Base-by-base conservation (phyloP, 495 filamentous ascomycete genomes). In the Letharia lupina region DNA sequence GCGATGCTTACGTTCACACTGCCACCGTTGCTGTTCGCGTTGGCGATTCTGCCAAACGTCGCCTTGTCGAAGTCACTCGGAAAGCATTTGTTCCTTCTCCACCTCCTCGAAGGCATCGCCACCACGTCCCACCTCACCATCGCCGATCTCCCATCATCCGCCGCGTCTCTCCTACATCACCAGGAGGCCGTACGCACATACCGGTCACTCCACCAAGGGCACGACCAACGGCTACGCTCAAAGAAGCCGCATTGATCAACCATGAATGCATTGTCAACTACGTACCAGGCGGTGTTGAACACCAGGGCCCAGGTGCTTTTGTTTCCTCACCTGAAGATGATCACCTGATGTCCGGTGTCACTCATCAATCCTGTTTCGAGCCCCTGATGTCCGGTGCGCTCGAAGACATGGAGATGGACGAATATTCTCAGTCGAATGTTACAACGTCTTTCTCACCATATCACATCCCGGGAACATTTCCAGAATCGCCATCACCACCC, bases 11-110 rank as follows among this genome's bases (percentile, higher is more conserved):
- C 37, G 11, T 18, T 40, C 61, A 41, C 61, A 23, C 45, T 18
- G 48, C 45, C 33, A 37, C 31, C 61, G 61, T 40, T 48, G 45
- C 61, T 48, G 61, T 63, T 16, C 44, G 37, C 15, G 33, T 63
- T 16, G 60, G 40, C 16, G 28, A 15, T 33, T 40, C 61, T 54
- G 61, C 61, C 45, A 63, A 63, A 37, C 61, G 61, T 39, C 61
- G 61, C 48, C 61, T 63, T 52, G 52, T 56, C 31, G 28, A 56
- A 35, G n/a, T 63, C 28, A 48, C 61, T 39, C 15, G 7, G 10
- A 54, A n/a, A 12, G 13, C 28, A 16, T 31, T 23, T 35, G 48
- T n/a, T n/a, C 47, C 42, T 50, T 15, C 28, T 40, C 45, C 61
- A 40, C 20, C 35, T 39, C 33, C 45, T 33, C 45, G 35, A 54